phyloP scores from a whole-genome alignment of 495 filamentous ascomycete species.

The Aspergillus taichungensis region DNA sequence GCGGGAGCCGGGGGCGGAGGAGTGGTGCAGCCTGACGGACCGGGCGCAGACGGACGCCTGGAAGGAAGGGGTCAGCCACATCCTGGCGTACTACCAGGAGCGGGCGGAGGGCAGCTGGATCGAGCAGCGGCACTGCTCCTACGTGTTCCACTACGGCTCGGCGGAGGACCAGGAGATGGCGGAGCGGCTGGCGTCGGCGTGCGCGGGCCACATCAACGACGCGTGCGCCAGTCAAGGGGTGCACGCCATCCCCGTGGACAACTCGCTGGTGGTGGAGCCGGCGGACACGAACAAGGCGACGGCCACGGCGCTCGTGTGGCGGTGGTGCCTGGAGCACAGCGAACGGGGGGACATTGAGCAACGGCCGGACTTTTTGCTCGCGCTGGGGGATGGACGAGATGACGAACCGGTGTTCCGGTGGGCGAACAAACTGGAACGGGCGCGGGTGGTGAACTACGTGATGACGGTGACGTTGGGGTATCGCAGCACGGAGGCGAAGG shows the following conservation, averaged over 20 bases:
- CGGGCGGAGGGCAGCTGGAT: slow-evolving; percentile 79
- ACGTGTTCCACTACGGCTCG: slow-evolving; percentile 78
- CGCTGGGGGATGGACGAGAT: slow-evolving; percentile 80
- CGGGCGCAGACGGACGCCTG: slow-evolving; percentile 54
- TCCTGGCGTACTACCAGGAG: slow-evolving; percentile 79
- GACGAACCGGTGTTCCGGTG: slow-evolving; percentile 90
- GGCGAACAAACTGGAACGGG: slow-evolving; percentile 64
- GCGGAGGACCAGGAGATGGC: slow-evolving; percentile 68
- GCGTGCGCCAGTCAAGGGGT: slow-evolving; percentile 74
- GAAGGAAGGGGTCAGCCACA: slow-evolving; percentile 68
- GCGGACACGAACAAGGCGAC: slow-evolving; percentile 75
- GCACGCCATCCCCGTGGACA: slow-evolving; percentile 72
- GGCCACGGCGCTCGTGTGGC: slow-evolving; percentile 60
- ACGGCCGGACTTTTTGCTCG: slow-evolving; percentile 70
- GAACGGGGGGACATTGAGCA: slow-evolving; percentile 26
- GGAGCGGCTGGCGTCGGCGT: slow-evolving; percentile 69
- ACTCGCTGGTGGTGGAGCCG: slow-evolving; percentile 71
- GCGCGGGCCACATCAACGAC: slow-evolving; percentile 88
- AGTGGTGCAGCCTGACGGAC: slow-evolving; percentile 70
- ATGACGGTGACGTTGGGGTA: slow-evolving; percentile 77
- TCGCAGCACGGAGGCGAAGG: slow-evolving; percentile 77
- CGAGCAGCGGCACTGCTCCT: slow-evolving; percentile 76
- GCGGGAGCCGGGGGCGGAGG: slow-evolving; percentile 53
- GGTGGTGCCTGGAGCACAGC: slow-evolving; percentile 37
- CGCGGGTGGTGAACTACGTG: slow-evolving; percentile 51